These are phyloP conservation scores for Rubia peregrina DNA, from an alignment of 305 asterid species.

Conservation along the genomic window DNA sequence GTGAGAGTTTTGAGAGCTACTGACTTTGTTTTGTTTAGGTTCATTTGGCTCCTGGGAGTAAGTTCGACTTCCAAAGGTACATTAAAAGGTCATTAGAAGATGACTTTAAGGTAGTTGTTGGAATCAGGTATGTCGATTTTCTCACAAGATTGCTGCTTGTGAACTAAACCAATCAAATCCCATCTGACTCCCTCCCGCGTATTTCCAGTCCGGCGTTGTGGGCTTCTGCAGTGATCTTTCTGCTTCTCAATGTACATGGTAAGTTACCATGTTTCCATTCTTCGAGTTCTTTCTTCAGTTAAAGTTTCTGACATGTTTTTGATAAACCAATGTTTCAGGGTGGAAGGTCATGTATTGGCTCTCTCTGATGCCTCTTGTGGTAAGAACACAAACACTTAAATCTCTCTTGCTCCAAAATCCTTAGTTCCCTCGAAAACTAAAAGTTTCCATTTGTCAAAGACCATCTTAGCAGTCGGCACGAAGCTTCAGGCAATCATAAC, in stretches of 20 bases:
- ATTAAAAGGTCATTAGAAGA: constrained; percentile 78
- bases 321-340: constrained; percentile 35
- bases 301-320: not conserved
- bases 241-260: constrained; percentile 68
- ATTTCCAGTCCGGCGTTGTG: constrained; percentile 58
- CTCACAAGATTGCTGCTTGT: not conserved
- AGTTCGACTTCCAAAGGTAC: constrained; percentile 70
- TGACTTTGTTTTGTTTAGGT: constrained; percentile 25
- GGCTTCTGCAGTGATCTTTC: constrained; percentile 62
- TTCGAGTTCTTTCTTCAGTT: not conserved
- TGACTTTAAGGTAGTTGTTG: constrained; percentile 72
- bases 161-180: not conserved
- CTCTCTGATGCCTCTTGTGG: constrained; percentile 66
- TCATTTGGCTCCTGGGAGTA: constrained; percentile 78
- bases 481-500: constrained; percentile 69
- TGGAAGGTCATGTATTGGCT: constrained; percentile 54
- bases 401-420: not conserved
- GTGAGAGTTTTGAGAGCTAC: not conserved
- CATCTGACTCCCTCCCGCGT: constrained; percentile 13
- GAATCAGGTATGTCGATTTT: constrained; percentile 49
- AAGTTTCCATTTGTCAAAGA: constrained; percentile 23
- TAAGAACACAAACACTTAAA: constrained; percentile 21
- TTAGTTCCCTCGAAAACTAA: constrained; percentile 2
- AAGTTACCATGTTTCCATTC: constrained; percentile 24
- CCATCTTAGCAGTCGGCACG: constrained; percentile 57